Conservation (phyloP, 2,329 filamentous ascomycete genomes). For the Fusarium protoensiforme region DNA sequence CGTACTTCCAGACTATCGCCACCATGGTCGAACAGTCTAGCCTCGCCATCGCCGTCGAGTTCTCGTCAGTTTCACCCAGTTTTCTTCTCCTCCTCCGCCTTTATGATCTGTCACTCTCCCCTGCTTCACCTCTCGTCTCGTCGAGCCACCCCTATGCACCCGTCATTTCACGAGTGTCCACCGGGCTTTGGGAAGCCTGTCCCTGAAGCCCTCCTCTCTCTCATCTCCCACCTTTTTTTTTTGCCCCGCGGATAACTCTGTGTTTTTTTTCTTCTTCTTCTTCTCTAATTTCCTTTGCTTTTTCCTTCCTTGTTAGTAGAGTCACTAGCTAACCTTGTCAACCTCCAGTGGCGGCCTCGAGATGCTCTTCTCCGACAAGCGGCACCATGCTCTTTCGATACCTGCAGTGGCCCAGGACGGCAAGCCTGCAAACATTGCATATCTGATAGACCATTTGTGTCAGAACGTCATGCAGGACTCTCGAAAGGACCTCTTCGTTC, state of each 20-base stretch:
- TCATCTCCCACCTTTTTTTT: slow-evolving; percentile 5
- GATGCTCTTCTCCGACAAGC: slow-evolving; percentile 88
- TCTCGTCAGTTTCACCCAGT: slow-evolving; percentile 58
- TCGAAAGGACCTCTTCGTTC: slow-evolving; percentile 87
- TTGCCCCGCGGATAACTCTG: not conserved
- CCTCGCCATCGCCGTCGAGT: slow-evolving; percentile 77
- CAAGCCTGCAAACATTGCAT: slow-evolving; percentile 74
- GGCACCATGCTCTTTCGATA: slow-evolving; percentile 76
- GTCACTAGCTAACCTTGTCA: slow-evolving; percentile 31
- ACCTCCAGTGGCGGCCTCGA: slow-evolving; percentile 84
- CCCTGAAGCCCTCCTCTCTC: slow-evolving; percentile 22
- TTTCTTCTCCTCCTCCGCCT: not conserved
- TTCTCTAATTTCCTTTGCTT: slow-evolving; percentile 15
- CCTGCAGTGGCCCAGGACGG: slow-evolving; percentile 71
- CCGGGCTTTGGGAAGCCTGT: slow-evolving; percentile 26
- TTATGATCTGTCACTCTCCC: slow-evolving; percentile 41
- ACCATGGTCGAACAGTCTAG: slow-evolving; percentile 41
- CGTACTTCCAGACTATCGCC: not conserved
- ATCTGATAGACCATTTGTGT: slow-evolving; percentile 83
- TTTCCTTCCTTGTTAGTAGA: not conserved
- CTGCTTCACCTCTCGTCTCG: slow-evolving; percentile 14
- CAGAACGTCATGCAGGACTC: slow-evolving; percentile 85
- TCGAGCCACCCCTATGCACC: slow-evolving; percentile 1
- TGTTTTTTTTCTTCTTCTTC: not conserved
- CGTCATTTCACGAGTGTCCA: slow-evolving; percentile 22